Conservation (phyloP, 192 early-diverging fungal genomes). For the Coemansia sp. region DNA sequence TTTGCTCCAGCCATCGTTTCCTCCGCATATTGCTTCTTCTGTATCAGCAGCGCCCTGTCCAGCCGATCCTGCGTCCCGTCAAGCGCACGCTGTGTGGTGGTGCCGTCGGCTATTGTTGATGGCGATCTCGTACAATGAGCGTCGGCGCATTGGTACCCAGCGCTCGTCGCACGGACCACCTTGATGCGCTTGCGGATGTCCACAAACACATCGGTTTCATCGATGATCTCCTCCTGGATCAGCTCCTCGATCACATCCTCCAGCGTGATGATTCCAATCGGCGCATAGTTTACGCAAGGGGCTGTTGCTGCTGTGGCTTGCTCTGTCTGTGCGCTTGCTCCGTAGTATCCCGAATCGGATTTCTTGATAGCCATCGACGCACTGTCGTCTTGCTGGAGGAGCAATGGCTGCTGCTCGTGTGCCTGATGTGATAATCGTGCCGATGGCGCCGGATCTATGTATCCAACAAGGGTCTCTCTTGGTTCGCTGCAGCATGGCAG, state of each 20-base stretch:
- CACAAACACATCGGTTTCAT: conserved; percentile 74
- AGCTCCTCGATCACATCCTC: conserved; percentile 86
- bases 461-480: neutral
- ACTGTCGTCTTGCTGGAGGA: neutral
- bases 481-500: neutral
- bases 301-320: too few species aligned
- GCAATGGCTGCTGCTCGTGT: neutral
- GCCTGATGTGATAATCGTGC: neutral
- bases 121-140: neutral
- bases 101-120: neutral
- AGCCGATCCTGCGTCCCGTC: neutral
- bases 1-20: neutral
- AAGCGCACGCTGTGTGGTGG: neutral
- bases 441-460: neutral
- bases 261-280: conserved; percentile 73
- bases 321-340: neutral
- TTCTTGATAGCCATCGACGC: neutral
- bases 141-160: neutral
- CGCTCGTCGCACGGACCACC: conserved; percentile 40
- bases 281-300: conserved; percentile 25
- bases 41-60: neutral
- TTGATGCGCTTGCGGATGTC: conserved; percentile 50
- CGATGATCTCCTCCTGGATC: conserved; percentile 80
- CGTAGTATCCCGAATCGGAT: conserved; percentile 1
- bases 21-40: too few species aligned